phyloP scores from a whole-genome alignment of 2,329 filamentous ascomycete genomes.

The Talaromyces amestolkiae region DNA sequence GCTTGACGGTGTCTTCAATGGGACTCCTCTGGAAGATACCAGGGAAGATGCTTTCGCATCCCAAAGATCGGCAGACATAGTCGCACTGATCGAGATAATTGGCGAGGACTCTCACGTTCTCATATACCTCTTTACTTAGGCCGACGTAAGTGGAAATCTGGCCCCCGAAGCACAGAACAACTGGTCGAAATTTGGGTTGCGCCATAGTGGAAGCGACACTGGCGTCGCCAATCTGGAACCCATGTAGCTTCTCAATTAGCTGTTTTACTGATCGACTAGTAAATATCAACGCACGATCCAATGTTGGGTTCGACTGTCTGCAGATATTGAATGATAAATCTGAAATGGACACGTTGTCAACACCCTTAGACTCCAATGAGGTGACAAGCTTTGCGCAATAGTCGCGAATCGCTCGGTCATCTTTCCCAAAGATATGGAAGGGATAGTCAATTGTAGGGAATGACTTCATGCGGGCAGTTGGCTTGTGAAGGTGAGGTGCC shows the following conservation, averaged over 20 bases:
- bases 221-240: constrained; percentile 1
- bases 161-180: constrained; percentile 44
- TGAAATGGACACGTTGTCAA: not conserved
- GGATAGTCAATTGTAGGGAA: constrained; percentile 5
- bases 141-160: constrained; percentile 34
- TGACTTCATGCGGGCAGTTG: not conserved
- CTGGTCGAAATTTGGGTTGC: constrained; percentile 17
- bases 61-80: constrained; percentile 27
- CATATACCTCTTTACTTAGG: constrained; percentile 31
- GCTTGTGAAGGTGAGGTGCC: constrained; percentile 20
- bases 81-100: constrained; percentile 39
- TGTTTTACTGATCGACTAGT: constrained; percentile 25
- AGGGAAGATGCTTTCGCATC: constrained; percentile 34
- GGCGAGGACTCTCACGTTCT: constrained; percentile 29
- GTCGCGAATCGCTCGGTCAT: constrained; percentile 15
- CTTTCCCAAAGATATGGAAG: constrained; percentile 11
- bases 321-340: constrained; percentile 14
- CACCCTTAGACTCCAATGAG: constrained; percentile 4
- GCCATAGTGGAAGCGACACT: not conserved
- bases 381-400: not conserved
- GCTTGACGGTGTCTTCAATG: constrained; percentile 23
- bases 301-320: constrained; percentile 12
- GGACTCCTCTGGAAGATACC: constrained; percentile 28
- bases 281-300: constrained; percentile 26
- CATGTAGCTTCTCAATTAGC: constrained; percentile 24